A percentile compares a stretch with the other conserved stretches of the same genome.
Conservation (phyloP, 805 yeast genomes). For the Suhomyces faveliae region DNA sequence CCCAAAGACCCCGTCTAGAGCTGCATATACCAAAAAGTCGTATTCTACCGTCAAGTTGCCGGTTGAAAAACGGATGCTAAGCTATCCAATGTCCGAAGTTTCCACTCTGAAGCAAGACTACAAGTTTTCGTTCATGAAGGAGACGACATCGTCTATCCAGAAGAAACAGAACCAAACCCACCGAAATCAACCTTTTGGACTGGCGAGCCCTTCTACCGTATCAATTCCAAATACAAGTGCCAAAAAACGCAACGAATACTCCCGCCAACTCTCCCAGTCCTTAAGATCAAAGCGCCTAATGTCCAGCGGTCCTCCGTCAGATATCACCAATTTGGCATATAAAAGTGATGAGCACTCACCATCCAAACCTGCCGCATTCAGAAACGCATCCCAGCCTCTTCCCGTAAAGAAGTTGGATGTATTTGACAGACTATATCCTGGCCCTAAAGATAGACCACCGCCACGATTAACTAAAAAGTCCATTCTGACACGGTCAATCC, state of each 20-base stretch:
- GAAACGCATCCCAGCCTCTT: slow-evolving; percentile 10
- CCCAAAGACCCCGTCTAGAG: slow-evolving; percentile 20
- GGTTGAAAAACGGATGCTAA: slow-evolving; percentile 13
- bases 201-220: neutral
- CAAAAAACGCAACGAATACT: slow-evolving; percentile 18
- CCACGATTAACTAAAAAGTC: neutral
- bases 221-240: slow-evolving; percentile 7
- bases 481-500: neutral
- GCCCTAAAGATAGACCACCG: neutral
- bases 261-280: slow-evolving; percentile 16
- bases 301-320: slow-evolving; percentile 16
- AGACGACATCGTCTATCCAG: slow-evolving; percentile 37
- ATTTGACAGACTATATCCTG: slow-evolving; percentile 13
- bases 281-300: slow-evolving; percentile 14
- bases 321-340: slow-evolving; percentile 21
- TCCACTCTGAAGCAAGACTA: slow-evolving; percentile 16
- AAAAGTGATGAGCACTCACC: slow-evolving; percentile 7
- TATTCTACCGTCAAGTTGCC: slow-evolving; percentile 14
- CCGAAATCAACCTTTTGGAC: neutral
- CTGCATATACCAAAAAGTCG: slow-evolving; percentile 11
- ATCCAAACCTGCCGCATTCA: slow-evolving; percentile 3
- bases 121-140: slow-evolving; percentile 40
- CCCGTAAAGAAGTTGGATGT: slow-evolving; percentile 9
- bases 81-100: slow-evolving; percentile 21
- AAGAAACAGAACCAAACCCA: slow-evolving; percentile 22